Evolutionary conservation across 176 grass and related monocot species (phyloP).

Genomic region (Olyra latifolia): DNA sequence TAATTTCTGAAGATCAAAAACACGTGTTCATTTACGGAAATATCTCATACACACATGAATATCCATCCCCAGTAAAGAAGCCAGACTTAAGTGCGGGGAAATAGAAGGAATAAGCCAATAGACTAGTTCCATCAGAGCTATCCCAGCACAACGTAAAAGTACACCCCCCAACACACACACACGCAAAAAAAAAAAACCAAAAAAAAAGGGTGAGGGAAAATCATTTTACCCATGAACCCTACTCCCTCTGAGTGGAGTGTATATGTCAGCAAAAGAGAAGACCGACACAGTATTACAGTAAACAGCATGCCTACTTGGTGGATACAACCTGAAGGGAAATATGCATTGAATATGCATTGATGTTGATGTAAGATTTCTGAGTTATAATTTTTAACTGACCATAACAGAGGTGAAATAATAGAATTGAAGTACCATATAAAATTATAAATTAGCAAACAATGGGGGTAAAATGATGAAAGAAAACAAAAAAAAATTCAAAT

Average conservation of each 20-base stretch:
- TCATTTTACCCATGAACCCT: not conserved
- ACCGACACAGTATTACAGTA: not conserved
- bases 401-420: not conserved
- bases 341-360: not conserved
- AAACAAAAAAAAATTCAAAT: not conserved
- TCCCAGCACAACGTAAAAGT: not conserved
- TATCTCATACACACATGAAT: not conserved
- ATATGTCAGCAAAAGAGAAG: not conserved
- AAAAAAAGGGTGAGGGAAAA: not conserved
- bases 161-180: not conserved
- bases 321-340: constrained; percentile 14
- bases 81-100: not conserved
- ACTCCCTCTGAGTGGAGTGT: not conserved
- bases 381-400: not conserved
- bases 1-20: not conserved
- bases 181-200: too few relatives aligned
- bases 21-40: not conserved
- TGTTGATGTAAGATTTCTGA: not conserved
- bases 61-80: not conserved
- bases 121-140: not conserved
- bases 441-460: not conserved
- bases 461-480: not conserved
- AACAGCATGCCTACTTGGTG: constrained; percentile 5
- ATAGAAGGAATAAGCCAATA: not conserved
- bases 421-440: too few relatives aligned